These are phyloP conservation scores for Citrus trifoliata DNA, from an alignment of 345 rosid species.

Conservation along the genomic window DNA sequence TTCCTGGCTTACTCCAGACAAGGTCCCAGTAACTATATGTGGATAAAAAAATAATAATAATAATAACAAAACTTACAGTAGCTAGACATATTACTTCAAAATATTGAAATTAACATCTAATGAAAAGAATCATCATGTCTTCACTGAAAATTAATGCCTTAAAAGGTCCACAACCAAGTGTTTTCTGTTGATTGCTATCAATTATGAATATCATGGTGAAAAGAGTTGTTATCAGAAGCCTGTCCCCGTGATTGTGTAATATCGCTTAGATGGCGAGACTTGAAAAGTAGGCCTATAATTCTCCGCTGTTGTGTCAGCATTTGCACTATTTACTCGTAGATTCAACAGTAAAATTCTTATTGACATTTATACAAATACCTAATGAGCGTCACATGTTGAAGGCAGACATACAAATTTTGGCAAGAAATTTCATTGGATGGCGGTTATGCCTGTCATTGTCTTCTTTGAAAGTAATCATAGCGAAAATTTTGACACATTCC, in stretches of 20 bases:
- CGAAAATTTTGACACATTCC: no score
- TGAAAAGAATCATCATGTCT: background rate
- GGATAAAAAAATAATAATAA: background rate
- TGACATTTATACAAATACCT: background rate
- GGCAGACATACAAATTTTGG: background rate
- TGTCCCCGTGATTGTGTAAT: no score
- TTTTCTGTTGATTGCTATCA: background rate
- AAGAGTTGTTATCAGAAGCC: background rate
- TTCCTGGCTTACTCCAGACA: slow-evolving; percentile 59
- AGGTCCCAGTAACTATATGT: slow-evolving; percentile 72
- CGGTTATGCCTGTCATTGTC: background rate
- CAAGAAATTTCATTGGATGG: background rate
- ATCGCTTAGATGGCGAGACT: no score
- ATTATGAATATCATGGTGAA: background rate
- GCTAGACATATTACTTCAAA: background rate
- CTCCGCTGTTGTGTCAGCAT: background rate
- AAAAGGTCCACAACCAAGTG: background rate
- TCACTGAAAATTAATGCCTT: background rate
- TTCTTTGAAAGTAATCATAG: no score
- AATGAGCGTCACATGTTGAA: background rate
- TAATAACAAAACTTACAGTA: background rate
- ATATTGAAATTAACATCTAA: no score
- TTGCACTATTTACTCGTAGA: no score
- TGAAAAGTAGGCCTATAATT: no score
- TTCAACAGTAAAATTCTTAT: no score